Base-by-base conservation (phyloP, 768 basidiomycete genomes). In the Serendipita sp. region DNA sequence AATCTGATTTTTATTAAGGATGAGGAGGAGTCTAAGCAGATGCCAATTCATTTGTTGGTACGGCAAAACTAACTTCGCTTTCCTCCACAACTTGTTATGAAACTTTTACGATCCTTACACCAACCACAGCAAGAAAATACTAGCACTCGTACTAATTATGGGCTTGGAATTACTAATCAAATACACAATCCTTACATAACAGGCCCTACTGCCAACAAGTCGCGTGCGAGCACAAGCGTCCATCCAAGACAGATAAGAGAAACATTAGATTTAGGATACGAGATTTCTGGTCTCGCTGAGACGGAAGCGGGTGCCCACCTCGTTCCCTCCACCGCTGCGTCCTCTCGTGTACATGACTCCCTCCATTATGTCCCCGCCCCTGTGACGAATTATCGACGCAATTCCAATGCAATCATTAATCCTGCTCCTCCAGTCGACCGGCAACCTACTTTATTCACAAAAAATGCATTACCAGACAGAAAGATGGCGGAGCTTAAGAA, bases 401-500 rank as follows among this genome's bases (percentile, higher is more conserved):
- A 58, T 2, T 47, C 36, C n/a, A 34, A 60, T 32, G 13, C 65
- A 8, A 52, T 36, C 13, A 65, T 44, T n/a, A 32, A 44, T 41
- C 44, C 51, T 1, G 60, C 62, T 13, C 51, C 56, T 18, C 62
- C 62, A n/a, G 76, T 78, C 41, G 76, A 71, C 64, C 77, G 77
- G 60, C 79, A 76, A 54, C 80, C 79, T 28, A 86, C 83, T 18
- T 74, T 85, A 46, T 75, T 85, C 54, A 81, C 76, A 68, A 72
- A 77, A 48, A 78, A 79, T n/a, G 78, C 75, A 15, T 74, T 79
- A 2, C 77, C 81, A 34, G 74, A 75, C 35, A 75, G 78, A 68
- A 83, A 78, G 60, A 77, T 80, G 4, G 78, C 78, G 16, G 84
- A 87, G 69, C 77, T 87, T 56, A 81, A 80, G 65, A 72, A 79